Percentiles rank a stretch among this genome's conserved stretches.
phyloP scores from a whole-genome alignment of 495 filamentous ascomycete species.

The Pseudomonodictys pantanalensis region DNA sequence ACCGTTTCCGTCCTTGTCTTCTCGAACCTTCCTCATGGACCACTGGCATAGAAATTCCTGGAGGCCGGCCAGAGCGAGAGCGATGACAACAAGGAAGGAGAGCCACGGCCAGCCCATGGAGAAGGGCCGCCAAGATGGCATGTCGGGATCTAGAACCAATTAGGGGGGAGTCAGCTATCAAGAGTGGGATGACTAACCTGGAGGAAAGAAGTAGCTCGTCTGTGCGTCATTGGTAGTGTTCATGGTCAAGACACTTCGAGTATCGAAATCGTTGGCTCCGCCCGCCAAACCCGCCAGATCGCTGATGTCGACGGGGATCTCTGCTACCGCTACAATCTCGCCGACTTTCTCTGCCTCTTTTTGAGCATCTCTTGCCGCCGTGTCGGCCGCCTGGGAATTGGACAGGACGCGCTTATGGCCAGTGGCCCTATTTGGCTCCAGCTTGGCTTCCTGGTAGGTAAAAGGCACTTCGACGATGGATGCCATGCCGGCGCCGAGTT shows the following conservation, averaged over 20 bases:
- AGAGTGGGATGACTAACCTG: slow-evolving; percentile 32
- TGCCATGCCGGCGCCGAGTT: slow-evolving; percentile 30
- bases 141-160: slow-evolving; percentile 40
- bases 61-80: slow-evolving; percentile 52
- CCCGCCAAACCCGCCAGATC: not conserved
- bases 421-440: not conserved
- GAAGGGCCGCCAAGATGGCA: slow-evolving; percentile 70
- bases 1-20: slow-evolving; percentile 20
- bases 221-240: slow-evolving; percentile 6
- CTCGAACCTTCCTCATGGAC: slow-evolving; percentile 40
- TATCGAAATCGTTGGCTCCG: slow-evolving; percentile 22
- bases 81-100: slow-evolving; percentile 53
- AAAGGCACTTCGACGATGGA: slow-evolving; percentile 27
- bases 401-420: slow-evolving; percentile 11
- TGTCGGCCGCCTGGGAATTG: not conserved
- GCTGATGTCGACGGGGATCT: slow-evolving; percentile 26
- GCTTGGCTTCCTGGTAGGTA: slow-evolving; percentile 3
- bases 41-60: slow-evolving; percentile 62
- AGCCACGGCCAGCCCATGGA: slow-evolving; percentile 67
- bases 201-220: slow-evolving; percentile 37
- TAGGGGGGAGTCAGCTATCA: not conserved
- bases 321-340: slow-evolving; percentile 30
- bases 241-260: slow-evolving; percentile 13
- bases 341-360: slow-evolving; percentile 30
- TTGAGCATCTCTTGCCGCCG: slow-evolving; percentile 11